Percentiles rank a stretch among this genome's conserved stretches.
phyloP scores from a whole-genome alignment of 495 filamentous ascomycete species.

The Penicillium odoratum region DNA sequence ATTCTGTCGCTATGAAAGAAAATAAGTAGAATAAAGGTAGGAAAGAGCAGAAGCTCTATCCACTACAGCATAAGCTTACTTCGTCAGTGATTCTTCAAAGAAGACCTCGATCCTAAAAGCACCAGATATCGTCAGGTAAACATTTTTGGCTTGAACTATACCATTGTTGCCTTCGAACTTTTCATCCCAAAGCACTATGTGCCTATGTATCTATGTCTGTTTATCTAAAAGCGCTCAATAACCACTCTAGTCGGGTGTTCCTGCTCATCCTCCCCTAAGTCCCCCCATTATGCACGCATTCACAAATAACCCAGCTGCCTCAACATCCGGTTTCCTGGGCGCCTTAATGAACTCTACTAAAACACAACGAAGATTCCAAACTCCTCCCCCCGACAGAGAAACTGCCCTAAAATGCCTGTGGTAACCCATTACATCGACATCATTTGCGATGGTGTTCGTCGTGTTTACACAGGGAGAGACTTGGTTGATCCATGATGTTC shows the following conservation, averaged over 20 bases:
- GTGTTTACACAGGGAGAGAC: too few species aligned
- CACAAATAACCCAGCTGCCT: conserved; percentile 26
- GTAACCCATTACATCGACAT: conserved; percentile 16
- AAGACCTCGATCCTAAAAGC: too few species aligned
- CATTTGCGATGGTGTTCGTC: too few species aligned
- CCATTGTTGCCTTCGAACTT: background rate
- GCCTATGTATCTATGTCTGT: background rate
- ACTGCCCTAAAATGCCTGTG: conserved; percentile 20
- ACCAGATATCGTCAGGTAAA: too few species aligned
- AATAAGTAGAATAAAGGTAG: too few species aligned
- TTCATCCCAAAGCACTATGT: background rate
- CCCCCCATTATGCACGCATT: conserved; percentile 29
- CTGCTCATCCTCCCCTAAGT: conserved; percentile 25
- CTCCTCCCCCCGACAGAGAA: conserved; percentile 17
- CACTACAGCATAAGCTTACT: too few species aligned
- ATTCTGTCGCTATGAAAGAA: too few species aligned
- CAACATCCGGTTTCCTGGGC: conserved; percentile 8
- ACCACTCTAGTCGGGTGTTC: background rate
- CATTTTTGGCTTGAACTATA: too few species aligned
- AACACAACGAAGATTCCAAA: conserved; percentile 19
- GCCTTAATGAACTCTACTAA: conserved; percentile 14
- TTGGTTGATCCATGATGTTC: too few species aligned
- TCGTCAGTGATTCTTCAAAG: too few species aligned
- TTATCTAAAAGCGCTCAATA: background rate
- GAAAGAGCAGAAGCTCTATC: too few species aligned